A percentile compares a stretch with the other conserved stretches of the same genome.
phyloP scores from a whole-genome alignment of 257 asterid species.

The Scutellaria baicalensis region DNA sequence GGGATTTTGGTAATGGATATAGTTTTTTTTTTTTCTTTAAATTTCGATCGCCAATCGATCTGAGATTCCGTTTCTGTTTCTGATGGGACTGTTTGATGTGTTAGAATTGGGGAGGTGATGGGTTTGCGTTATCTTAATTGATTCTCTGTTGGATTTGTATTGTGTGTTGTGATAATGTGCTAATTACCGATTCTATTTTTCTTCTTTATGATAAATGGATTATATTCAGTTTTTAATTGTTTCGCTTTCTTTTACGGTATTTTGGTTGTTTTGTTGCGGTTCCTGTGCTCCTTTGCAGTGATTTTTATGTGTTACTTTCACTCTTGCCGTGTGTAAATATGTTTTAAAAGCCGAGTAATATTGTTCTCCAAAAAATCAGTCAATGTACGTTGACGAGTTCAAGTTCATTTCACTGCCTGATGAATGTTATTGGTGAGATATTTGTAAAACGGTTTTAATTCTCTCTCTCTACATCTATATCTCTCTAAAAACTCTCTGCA shows the following conservation, averaged over 20 bases:
- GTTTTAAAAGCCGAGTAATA: neutral
- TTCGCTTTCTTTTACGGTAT: neutral
- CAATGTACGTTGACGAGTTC: neutral
- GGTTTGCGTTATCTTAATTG: neutral
- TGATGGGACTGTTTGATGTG: slow-evolving; percentile 5
- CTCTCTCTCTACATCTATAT: too few relatives aligned
- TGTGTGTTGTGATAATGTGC: neutral
- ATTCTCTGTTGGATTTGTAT: neutral
- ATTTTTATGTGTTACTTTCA: neutral
- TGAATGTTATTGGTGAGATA: neutral
- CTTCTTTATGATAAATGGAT: neutral
- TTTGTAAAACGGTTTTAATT: too few relatives aligned
- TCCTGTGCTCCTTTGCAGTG: neutral
- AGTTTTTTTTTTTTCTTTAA: neutral
- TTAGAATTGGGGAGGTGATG: slow-evolving; percentile 1
- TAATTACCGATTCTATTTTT: neutral
- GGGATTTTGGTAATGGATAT: neutral
- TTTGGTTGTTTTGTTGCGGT: neutral
- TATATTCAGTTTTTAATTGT: neutral
- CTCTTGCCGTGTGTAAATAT: neutral
- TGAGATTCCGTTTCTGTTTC: neutral
- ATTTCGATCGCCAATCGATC: neutral
- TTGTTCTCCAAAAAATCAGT: neutral
- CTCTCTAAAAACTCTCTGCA: too few relatives aligned
- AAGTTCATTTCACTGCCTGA: neutral